Conservation (phyloP, 345 rosid species). For the Hibiscus mutabilis region DNA sequence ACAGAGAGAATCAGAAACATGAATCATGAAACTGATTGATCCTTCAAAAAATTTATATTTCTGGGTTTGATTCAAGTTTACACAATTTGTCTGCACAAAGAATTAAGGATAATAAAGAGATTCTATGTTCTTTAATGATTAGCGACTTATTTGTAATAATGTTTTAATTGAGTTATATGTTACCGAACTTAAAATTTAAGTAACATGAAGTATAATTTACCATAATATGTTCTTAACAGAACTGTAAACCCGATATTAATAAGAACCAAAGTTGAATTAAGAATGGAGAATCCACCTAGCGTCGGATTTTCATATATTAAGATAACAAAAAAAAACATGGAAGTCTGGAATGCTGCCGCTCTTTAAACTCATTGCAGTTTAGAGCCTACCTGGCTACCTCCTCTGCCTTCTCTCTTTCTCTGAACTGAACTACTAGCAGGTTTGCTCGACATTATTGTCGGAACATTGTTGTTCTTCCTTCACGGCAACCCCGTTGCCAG, state of each 20-base stretch:
- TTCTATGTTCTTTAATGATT: too few relatives aligned
- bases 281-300: conserved; percentile 15
- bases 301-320: conserved; percentile 13
- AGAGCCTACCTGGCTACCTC: conserved; percentile 15
- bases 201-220: too few relatives aligned
- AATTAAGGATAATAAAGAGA: too few relatives aligned
- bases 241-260: not conserved
- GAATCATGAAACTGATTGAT: too few relatives aligned
- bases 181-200: too few relatives aligned
- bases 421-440: conserved; percentile 26
- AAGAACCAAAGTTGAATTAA: conserved; percentile 5
- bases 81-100: too few relatives aligned
- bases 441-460: conserved; percentile 18
- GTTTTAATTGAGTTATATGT: too few relatives aligned
- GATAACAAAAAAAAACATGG: not conserved
- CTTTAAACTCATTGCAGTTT: conserved; percentile 40
- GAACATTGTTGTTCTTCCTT: conserved; percentile 27
- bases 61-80: too few relatives aligned
- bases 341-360: conserved; percentile 30
- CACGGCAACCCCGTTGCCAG: conserved; percentile 6
- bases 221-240: too few relatives aligned
- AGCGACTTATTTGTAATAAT: too few relatives aligned
- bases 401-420: conserved; percentile 11
- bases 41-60: too few relatives aligned
- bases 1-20: too few relatives aligned